Evolutionary conservation across 2,329 filamentous ascomycete genomes (phyloP).

Genomic region (Atkinsonella hypoxylon): DNA sequence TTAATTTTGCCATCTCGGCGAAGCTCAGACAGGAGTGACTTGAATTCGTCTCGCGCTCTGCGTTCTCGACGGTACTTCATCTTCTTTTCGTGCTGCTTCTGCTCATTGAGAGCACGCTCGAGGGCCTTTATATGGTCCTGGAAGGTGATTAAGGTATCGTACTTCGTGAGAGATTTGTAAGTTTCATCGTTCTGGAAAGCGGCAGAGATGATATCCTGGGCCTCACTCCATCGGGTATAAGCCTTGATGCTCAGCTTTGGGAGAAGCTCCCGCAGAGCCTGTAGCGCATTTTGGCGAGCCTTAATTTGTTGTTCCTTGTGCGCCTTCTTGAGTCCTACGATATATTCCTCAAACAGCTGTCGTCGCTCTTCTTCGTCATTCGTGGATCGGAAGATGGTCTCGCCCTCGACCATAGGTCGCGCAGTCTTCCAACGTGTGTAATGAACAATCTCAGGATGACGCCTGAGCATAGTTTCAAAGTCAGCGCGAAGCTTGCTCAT

Average conservation of each 20-base stretch:
- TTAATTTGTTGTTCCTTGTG: slow-evolving; percentile 65
- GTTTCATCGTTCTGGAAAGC: slow-evolving; percentile 72
- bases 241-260: slow-evolving; percentile 75
- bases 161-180: slow-evolving; percentile 74
- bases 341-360: slow-evolving; percentile 88
- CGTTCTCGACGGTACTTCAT: slow-evolving; percentile 71
- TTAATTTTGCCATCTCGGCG: slow-evolving; percentile 70
- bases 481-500: slow-evolving; percentile 83
- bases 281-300: slow-evolving; percentile 68
- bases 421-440: slow-evolving; percentile 97
- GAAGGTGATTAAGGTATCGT: slow-evolving; percentile 85
- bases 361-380: slow-evolving; percentile 78
- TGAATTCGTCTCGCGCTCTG: slow-evolving; percentile 73
- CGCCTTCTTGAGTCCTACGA: slow-evolving; percentile 68
- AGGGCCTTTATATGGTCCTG: slow-evolving; percentile 90
- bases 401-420: slow-evolving; percentile 82
- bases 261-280: slow-evolving; percentile 67
- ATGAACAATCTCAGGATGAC: slow-evolving; percentile 92
- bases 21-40: slow-evolving; percentile 62
- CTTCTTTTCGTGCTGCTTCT: slow-evolving; percentile 76
- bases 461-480: slow-evolving; percentile 91
- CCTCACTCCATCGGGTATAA: slow-evolving; percentile 90
- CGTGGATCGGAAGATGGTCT: slow-evolving; percentile 89
- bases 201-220: slow-evolving; percentile 68
- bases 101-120: slow-evolving; percentile 84